Evolutionary conservation across 305 asterid genomes (phyloP), one percentile per base, ranked within the genome.

Genomic region (Fraxinus sp.): DNA sequence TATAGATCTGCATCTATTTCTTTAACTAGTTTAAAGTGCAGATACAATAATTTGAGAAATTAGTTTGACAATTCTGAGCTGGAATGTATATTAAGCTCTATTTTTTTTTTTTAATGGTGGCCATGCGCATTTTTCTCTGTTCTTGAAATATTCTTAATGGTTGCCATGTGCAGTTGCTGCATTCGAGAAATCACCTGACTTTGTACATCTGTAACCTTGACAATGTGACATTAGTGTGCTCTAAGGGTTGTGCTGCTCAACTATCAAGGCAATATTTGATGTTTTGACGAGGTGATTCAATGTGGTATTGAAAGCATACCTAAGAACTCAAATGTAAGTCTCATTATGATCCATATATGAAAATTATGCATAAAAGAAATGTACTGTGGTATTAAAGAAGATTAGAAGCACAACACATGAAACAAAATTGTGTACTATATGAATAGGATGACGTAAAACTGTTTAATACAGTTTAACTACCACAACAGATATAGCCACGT

Each of bases 101-200:
- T 41, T 41, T 41, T 9, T 10, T 44, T 11, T 9, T 44, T 44
- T 44, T 11, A 0, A 44, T 44, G 55, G 85, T 72, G 70, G 71
- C 83, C 86, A 83, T 79, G 86, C 79, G 80, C 80, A 83, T 22
- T 83, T 26, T 72, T 78, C 46, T 57, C 71, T 78, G 76, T 57
- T 82, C 75, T 18, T 70, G 73, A 78, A 71, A 78, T 49, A 71
- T 0, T 36, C 16, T 16, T 20, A 80, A 71, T 71, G 35, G 72
- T n/a, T 64, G 74, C 41, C 83, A 73, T 78, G 85, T 83, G 82
- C 82, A 57, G 49, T 73, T 73, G 49, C 14, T 78, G 70, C 14
- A 33, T 28, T 68, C 39, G 28, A 28, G 36, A 68, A 26, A 68
- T 28, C 74, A 10, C 37, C 22, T 3, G 39, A 68, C 37, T 8